These are phyloP conservation scores for Paspalum vaginatum DNA, from an alignment of 176 grass and related monocot species.

Conservation along the genomic window DNA sequence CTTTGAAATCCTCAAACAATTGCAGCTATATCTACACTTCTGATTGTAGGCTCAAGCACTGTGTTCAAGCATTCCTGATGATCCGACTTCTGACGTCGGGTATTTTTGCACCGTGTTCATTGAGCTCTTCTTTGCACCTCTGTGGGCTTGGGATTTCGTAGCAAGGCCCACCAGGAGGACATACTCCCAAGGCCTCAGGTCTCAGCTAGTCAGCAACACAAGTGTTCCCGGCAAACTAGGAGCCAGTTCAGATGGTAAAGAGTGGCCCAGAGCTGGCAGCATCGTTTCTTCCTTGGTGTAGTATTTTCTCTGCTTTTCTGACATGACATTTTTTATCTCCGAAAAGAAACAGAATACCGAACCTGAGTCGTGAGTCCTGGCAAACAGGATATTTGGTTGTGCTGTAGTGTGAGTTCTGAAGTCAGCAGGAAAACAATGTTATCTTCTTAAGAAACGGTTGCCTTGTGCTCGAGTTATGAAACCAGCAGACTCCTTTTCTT, in stretches of 20 bases:
- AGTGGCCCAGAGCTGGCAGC: too few relatives aligned
- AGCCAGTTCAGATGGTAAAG: constrained; percentile 14
- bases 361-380: background rate
- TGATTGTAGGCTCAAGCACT: constrained; percentile 13
- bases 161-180: constrained; percentile 23
- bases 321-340: background rate
- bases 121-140: constrained; percentile 44
- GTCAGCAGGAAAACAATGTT: too few relatives aligned
- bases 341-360: background rate
- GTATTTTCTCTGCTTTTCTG: background rate
- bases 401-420: constrained; percentile 24
- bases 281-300: background rate
- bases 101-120: constrained; percentile 18
- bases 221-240: background rate
- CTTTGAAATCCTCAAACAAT: background rate
- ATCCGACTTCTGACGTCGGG: constrained; percentile 36
- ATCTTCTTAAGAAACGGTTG: too few relatives aligned
- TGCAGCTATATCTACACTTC: background rate
- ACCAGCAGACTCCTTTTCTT: background rate
- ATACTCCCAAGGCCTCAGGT: constrained; percentile 31
- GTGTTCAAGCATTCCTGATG: background rate
- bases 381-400: constrained; percentile 14
- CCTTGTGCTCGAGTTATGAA: background rate
- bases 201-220: background rate
- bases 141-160: background rate